phyloP scores from a whole-genome alignment of 164 flowering plant genomes.

The Aristolochia contorta region DNA sequence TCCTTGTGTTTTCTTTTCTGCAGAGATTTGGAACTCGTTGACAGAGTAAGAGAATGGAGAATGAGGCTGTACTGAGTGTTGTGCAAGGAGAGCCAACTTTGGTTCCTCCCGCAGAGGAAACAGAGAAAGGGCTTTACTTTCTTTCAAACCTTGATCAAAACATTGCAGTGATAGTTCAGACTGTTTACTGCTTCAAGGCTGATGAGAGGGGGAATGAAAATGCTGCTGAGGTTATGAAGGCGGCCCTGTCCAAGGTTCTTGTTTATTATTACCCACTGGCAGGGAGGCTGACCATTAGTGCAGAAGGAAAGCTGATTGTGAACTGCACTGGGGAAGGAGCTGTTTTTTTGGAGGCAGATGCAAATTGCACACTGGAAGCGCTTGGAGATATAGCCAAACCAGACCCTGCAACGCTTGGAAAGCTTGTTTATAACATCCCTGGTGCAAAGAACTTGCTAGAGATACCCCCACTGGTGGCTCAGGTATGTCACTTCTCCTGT shows the following conservation, averaged over 20 bases:
- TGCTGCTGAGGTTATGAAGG: constrained; percentile 45
- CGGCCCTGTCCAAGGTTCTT: constrained; percentile 63
- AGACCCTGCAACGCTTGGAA: constrained; percentile 61
- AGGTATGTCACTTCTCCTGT: constrained; percentile 29
- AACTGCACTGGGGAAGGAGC: constrained; percentile 81
- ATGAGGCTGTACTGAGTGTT: constrained; percentile 15
- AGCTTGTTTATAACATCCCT: constrained; percentile 68
- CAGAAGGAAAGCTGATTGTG: constrained; percentile 69
- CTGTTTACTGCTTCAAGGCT: constrained; percentile 49
- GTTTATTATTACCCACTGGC: constrained; percentile 71
- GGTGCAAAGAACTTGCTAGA: constrained; percentile 66
- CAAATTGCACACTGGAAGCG: constrained; percentile 41
- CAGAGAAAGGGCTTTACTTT: constrained; percentile 43
- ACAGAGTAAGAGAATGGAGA: constrained; percentile 14
- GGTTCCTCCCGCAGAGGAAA: constrained; percentile 45
- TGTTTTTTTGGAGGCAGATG: constrained; percentile 77
- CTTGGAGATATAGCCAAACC: constrained; percentile 68
- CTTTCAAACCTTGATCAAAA: constrained; percentile 62
- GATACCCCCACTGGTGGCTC: constrained; percentile 67
- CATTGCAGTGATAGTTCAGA: constrained; percentile 53
- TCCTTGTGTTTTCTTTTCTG: background rate
- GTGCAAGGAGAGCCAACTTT: constrained; percentile 31
- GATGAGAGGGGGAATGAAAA: constrained; percentile 40
- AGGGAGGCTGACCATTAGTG: constrained; percentile 58
- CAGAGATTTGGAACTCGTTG: constrained; percentile 7